A percentile compares a stretch with the other conserved stretches of the same genome.
phyloP scores from a whole-genome alignment of 2,329 filamentous ascomycete species.

The Didymella keratinophila region DNA sequence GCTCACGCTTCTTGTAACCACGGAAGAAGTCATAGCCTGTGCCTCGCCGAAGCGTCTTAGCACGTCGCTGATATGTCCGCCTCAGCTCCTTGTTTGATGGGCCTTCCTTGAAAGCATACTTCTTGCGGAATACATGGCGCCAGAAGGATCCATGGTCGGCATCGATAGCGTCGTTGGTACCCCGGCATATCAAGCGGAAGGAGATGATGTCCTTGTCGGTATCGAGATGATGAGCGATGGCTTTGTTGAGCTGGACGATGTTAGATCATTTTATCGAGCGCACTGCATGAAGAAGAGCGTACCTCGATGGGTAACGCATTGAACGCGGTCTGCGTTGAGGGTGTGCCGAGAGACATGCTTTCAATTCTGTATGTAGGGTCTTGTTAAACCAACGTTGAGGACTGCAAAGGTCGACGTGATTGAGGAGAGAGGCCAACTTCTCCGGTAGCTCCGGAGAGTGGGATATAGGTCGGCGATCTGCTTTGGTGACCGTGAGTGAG shows the following conservation, averaged over 20 bases:
- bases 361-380: not conserved
- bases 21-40: slow-evolving; percentile 29
- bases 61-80: slow-evolving; percentile 47
- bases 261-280: not conserved
- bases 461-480: not conserved
- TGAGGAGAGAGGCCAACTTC: not conserved
- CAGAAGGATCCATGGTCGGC: slow-evolving; percentile 56
- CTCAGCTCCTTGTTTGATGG: slow-evolving; percentile 43
- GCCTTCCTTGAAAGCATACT: slow-evolving; percentile 50
- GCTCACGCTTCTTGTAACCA: slow-evolving; percentile 37
- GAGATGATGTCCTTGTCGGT: slow-evolving; percentile 54
- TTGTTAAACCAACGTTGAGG: not conserved
- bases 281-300: not conserved
- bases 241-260: slow-evolving; percentile 49
- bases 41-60: slow-evolving; percentile 32
- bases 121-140: slow-evolving; percentile 54
- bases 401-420: not conserved
- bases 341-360: slow-evolving; percentile 2
- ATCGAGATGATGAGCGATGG: slow-evolving; percentile 50
- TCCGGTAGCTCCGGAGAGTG: not conserved
- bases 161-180: slow-evolving; percentile 52
- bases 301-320: slow-evolving; percentile 47
- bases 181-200: slow-evolving; percentile 53
- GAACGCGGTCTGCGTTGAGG: slow-evolving; percentile 31
- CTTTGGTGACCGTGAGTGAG: not conserved